Evolutionary conservation across 148 eudicot genomes (phyloP).

Genomic region (Rhododendron molle): DNA sequence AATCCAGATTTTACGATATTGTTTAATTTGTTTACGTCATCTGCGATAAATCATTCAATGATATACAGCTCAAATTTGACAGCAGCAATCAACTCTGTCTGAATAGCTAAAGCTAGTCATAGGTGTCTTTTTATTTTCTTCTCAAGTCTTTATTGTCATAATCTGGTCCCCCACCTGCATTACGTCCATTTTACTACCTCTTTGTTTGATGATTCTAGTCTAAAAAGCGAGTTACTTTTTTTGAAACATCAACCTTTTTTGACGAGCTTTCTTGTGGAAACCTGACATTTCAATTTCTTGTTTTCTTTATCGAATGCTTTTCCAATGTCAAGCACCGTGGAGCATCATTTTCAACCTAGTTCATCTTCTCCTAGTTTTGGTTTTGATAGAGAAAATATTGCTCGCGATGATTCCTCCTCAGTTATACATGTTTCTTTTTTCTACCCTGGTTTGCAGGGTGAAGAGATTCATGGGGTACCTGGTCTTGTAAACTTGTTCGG

Average conservation of each 20-base stretch:
- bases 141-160: neutral
- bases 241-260: neutral
- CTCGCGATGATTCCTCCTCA: too few relatives aligned
- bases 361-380: neutral
- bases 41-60: neutral
- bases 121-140: neutral
- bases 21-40: neutral
- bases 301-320: neutral
- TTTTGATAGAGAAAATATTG: neutral
- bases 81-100: neutral
- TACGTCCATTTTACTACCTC: neutral
- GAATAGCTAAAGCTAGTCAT: neutral
- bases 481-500: slow-evolving; percentile 87
- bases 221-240: neutral
- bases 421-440: neutral
- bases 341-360: neutral
- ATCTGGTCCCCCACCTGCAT: neutral
- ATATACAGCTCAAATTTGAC: neutral
- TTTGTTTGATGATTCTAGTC: neutral
- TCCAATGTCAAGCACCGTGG: neutral
- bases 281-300: neutral
- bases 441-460: slow-evolving; percentile 39
- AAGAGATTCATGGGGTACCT: slow-evolving; percentile 60
- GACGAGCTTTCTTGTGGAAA: neutral
- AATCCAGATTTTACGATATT: neutral